Conservation (phyloP, 306 rosid genomes). For the Ochetophila trinervis region DNA sequence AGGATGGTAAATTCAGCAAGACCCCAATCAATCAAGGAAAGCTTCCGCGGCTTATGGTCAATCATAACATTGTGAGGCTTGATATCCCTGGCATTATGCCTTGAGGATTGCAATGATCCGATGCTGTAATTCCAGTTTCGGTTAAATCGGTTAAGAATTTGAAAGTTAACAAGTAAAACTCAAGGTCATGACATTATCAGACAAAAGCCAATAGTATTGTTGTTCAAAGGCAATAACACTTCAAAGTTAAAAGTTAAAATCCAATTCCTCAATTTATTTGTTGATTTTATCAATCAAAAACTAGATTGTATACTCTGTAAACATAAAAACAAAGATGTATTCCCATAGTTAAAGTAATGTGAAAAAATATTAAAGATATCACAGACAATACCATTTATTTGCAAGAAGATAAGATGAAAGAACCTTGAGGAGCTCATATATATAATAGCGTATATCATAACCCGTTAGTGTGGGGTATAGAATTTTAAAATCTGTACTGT, state of each 20-base stretch:
- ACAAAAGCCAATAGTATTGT: not conserved
- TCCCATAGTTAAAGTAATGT: not conserved
- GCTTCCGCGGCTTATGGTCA: conserved; percentile 45
- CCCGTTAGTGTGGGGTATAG: conserved; percentile 42
- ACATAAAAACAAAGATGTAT: not conserved
- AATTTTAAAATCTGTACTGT: conserved; percentile 45
- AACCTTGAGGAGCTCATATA: conserved; percentile 48
- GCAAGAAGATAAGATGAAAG: not conserved
- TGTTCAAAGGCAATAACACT: not conserved
- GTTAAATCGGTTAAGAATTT: not conserved
- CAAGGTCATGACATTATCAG: not conserved
- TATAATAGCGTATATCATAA: conserved; percentile 48
- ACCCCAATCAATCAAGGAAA: conserved; percentile 52
- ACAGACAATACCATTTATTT: not conserved
- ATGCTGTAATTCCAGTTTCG: conserved; percentile 26
- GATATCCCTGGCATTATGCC: conserved; percentile 53
- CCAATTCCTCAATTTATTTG: not conserved
- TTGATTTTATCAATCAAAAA: not conserved
- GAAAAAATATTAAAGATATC: not conserved
- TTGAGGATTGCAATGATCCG: conserved; percentile 46
- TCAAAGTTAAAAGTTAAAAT: no score
- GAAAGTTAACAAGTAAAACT: not conserved
- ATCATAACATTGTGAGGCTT: conserved; percentile 56
- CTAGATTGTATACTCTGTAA: not conserved
- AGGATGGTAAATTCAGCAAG: conserved; percentile 52